These are phyloP conservation scores for Phytomonas sp. DNA, from an alignment of 208 protist genomes.

Conservation along the genomic window DNA sequence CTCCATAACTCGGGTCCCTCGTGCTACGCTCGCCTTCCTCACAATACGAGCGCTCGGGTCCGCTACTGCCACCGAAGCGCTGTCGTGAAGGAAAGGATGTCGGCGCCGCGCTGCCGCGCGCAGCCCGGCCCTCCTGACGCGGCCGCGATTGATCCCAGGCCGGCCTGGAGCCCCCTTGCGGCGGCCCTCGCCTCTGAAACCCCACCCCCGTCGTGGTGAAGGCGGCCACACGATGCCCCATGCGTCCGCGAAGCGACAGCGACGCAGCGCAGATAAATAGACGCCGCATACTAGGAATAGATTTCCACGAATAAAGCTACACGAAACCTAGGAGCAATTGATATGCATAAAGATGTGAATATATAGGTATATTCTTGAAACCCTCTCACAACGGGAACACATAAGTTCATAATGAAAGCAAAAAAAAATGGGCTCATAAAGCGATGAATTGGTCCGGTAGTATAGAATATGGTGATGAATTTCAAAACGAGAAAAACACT, in stretches of 20 bases:
- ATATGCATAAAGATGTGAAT: not conserved
- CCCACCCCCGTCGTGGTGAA: not conserved
- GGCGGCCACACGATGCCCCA: not conserved
- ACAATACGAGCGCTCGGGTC: not conserved
- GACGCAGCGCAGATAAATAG: not conserved
- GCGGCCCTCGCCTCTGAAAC: not conserved
- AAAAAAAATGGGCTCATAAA: not conserved
- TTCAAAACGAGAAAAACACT: not conserved
- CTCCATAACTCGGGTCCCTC: constrained; percentile 1
- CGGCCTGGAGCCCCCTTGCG: not conserved
- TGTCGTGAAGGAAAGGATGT: not conserved
- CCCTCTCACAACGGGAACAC: not conserved
- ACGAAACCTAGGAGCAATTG: not conserved
- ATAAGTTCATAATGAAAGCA: not conserved
- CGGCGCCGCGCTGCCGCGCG: too few relatives aligned
- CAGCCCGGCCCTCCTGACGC: too few relatives aligned
- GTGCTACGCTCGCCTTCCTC: not conserved
- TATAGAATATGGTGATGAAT: not conserved
- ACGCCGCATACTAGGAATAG: not conserved
- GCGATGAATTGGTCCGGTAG: not conserved
- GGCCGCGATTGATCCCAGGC: not conserved
- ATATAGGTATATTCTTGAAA: not conserved
- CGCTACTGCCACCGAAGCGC: not conserved
- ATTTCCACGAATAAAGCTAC: not conserved
- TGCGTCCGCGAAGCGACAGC: not conserved